Conservation (phyloP, 129 eudicot species). For the Silybum marianum region DNA sequence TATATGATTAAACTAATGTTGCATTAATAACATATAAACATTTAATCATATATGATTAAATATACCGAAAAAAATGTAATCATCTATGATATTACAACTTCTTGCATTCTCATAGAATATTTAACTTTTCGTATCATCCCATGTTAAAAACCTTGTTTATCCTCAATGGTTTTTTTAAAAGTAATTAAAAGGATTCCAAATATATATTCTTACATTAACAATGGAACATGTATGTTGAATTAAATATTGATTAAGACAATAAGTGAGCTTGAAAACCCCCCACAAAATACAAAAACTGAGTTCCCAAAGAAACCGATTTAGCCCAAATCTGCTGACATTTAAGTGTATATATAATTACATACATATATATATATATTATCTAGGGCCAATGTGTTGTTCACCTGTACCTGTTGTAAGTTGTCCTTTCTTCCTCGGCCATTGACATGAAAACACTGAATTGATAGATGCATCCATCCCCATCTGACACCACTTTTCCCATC, state of each 20-base stretch:
- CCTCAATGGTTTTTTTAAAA: not conserved
- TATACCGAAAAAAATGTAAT: too few relatives aligned
- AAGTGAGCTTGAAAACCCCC: not conserved
- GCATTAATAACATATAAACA: too few relatives aligned
- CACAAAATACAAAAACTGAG: not conserved
- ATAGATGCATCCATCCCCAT: slow-evolving; percentile 78
- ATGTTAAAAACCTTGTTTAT: not conserved
- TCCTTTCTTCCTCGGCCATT: slow-evolving; percentile 73
- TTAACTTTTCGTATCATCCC: too few relatives aligned
- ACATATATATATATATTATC: slow-evolving; percentile 17
- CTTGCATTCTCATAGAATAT: too few relatives aligned
- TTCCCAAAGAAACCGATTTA: not conserved
- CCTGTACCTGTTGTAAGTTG: slow-evolving; percentile 22
- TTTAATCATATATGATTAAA: too few relatives aligned
- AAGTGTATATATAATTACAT: slow-evolving; percentile 5
- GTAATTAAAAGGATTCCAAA: not conserved
- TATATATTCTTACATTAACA: too few relatives aligned
- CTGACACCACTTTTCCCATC: slow-evolving; percentile 27
- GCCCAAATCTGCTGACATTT: not conserved
- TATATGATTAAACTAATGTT: too few relatives aligned
- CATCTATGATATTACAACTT: too few relatives aligned
- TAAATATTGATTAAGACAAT: not conserved
- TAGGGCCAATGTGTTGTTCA: slow-evolving; percentile 24
- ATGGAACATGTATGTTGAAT: not conserved
- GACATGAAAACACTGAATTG: slow-evolving; percentile 74